Percentiles rank a stretch among this genome's conserved stretches.
phyloP scores from a whole-genome alignment of 1,284 basidiomycete genomes.

The Marasmius oreades region DNA sequence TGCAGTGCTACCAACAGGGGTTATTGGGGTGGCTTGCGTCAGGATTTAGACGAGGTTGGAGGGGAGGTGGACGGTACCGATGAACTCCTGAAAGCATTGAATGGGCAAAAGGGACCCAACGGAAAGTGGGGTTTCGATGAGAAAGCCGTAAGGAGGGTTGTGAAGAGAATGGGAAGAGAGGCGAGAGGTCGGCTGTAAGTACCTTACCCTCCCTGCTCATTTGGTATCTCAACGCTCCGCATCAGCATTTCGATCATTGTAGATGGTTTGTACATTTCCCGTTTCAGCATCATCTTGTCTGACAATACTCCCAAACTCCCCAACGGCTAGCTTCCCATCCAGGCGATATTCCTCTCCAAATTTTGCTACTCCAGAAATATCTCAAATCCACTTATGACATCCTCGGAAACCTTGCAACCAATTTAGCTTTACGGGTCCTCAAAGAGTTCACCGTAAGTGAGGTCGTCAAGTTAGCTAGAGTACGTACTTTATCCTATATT shows the following conservation, averaged over 20 bases:
- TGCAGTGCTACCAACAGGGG: constrained; percentile 4
- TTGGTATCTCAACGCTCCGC: constrained; percentile 19
- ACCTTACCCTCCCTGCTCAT: constrained; percentile 15
- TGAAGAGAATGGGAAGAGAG: constrained; percentile 58
- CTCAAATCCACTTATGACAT: constrained; percentile 79
- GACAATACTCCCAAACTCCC: constrained; percentile 3
- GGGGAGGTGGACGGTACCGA: constrained; percentile 1
- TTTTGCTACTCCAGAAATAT: constrained; percentile 80
- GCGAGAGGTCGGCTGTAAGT: constrained; percentile 69
- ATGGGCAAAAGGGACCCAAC: constrained; percentile 32
- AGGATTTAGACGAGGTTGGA: neutral
- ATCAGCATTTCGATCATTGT: constrained; percentile 56
- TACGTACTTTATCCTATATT: constrained; percentile 26
- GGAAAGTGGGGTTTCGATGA: constrained; percentile 61
- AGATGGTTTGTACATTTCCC: constrained; percentile 40
- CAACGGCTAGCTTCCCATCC: constrained; percentile 56
- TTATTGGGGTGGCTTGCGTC: constrained; percentile 6
- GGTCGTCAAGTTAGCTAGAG: constrained; percentile 55
- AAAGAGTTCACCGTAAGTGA: constrained; percentile 63
- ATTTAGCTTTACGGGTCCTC: constrained; percentile 65
- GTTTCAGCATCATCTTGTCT: constrained; percentile 2
- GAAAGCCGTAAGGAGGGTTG: constrained; percentile 58
- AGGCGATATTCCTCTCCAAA: constrained; percentile 74
- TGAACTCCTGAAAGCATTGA: constrained; percentile 44
- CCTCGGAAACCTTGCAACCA: constrained; percentile 67